These are phyloP conservation scores for Nevesoporus exiguus DNA, from an alignment of 768 basidiomycete genomes.

Conservation along the genomic window DNA sequence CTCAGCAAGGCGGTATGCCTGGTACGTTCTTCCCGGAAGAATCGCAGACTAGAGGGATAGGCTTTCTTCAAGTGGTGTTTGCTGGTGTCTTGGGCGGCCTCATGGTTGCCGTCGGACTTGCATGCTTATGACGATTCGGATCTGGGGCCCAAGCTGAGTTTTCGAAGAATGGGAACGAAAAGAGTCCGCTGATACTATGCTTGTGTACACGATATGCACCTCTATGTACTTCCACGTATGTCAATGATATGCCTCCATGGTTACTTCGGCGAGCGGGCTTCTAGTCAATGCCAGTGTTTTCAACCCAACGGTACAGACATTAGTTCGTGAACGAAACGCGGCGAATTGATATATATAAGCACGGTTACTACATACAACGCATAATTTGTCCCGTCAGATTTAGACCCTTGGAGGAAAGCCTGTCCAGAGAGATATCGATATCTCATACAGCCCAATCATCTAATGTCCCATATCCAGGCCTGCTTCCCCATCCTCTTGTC, in stretches of 20 bases:
- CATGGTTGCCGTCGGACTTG: slow-evolving; percentile 29
- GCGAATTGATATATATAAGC: neutral
- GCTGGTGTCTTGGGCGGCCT: slow-evolving; percentile 34
- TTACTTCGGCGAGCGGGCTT: neutral
- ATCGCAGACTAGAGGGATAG: slow-evolving; percentile 14
- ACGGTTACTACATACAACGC: neutral
- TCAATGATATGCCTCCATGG: slow-evolving; percentile 18
- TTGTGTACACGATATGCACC: slow-evolving; percentile 13
- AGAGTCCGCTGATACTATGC: slow-evolving; percentile 1
- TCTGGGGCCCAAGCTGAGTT: neutral
- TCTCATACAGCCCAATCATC: slow-evolving; percentile 57
- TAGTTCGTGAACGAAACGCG: neutral
- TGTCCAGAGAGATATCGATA: neutral
- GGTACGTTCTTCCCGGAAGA: slow-evolving; percentile 26
- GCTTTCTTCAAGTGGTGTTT: slow-evolving; percentile 32
- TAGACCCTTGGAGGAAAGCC: neutral
- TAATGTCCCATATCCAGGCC: slow-evolving; percentile 37
- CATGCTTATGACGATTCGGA: slow-evolving; percentile 32
- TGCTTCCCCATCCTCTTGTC: slow-evolving; percentile 46
- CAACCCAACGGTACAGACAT: neutral
- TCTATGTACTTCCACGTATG: slow-evolving; percentile 8
- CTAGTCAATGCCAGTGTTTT: neutral
- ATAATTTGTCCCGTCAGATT: slow-evolving; percentile 12
- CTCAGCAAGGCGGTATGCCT: slow-evolving; percentile 32
- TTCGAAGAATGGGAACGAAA: neutral